Percentiles rank a stretch among this genome's conserved stretches.
Evolutionary conservation across 1,284 basidiomycete species (phyloP).

Genomic region (Neonothopanus nambi): DNA sequence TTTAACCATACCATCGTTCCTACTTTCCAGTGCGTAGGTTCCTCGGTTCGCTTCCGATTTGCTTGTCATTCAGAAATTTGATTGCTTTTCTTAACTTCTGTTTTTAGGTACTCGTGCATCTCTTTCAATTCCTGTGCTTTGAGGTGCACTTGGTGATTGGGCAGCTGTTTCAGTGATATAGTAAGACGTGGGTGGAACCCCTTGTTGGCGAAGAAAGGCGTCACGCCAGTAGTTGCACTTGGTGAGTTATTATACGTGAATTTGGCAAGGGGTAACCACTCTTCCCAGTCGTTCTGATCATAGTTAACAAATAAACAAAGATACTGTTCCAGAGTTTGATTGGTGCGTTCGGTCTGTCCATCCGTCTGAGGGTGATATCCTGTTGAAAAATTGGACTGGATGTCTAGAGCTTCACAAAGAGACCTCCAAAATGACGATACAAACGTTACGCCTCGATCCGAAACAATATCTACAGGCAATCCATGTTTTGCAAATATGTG

Average conservation of each 20-base stretch:
- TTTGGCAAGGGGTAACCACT: too few species aligned
- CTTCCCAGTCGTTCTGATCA: too few species aligned
- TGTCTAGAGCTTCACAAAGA: too few species aligned
- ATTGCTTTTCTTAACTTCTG: background rate
- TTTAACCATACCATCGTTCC: slow-evolving; percentile 10
- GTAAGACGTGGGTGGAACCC: slow-evolving; percentile 2
- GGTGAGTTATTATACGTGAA: too few species aligned
- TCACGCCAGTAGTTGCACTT: background rate
- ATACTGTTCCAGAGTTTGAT: too few species aligned
- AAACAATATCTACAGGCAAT: background rate
- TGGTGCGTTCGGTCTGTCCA: too few species aligned
- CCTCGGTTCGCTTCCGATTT: background rate
- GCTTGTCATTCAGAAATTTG: background rate
- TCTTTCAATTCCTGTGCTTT: slow-evolving; percentile 1
- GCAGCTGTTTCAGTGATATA: background rate
- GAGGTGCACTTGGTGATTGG: background rate
- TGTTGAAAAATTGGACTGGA: too few species aligned
- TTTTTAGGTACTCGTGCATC: slow-evolving; percentile 1
- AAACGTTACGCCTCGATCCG: too few species aligned
- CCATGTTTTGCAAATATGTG: slow-evolving; percentile 3
- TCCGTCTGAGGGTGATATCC: too few species aligned
- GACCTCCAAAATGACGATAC: too few species aligned
- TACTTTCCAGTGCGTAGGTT: slow-evolving; percentile 1
- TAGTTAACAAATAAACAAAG: too few species aligned
- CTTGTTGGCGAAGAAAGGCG: slow-evolving; percentile 10